Base-by-base conservation (phyloP, 2,329 filamentous ascomycete species). In the Amesomyces nigricolor region DNA sequence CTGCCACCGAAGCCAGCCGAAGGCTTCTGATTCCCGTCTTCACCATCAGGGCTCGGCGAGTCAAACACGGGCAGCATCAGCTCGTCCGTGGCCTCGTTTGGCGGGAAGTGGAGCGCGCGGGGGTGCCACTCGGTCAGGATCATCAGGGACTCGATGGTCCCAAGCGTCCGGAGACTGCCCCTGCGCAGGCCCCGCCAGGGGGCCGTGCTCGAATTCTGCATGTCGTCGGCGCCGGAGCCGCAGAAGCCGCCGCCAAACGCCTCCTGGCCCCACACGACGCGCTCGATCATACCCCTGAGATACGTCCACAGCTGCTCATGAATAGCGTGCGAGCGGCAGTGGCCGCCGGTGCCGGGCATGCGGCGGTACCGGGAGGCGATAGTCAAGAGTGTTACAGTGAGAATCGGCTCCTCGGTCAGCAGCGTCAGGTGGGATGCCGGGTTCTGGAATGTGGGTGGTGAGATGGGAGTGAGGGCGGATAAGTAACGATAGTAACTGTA, bases 51-150 rank as follows among this genome's bases (percentile, higher is more conserved):
- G 47, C 68, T 64, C 22, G 75, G 5, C 62, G 75, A 5, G 75
- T 83, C 78, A 49, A 81, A 81, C 39, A 77, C 76, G 4, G 86
- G 81, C 16, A 86, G 75, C 68, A 87, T 80, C 5, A 87, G 73
- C 68, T 89, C 87, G 47, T 87, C 83, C 2, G 83, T 85, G 1
- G 83, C 80, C 61, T 94, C 88, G 16, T 89, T 86, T 0, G 89
- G 87, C 3, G 94, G 94, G 66, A 97, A 99, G 69, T 97, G 92
- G 58, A 99, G 78, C 14, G 91, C 91, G 5, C 92, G 84, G 4
- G 94, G 94, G 69, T 97, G 92, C 92, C 94, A 99, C 67, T 99
- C 94, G 1, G 92, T 97, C 44, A 99, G 76, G 26, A 99, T 86
- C 77, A 99, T 85, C 32, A 99, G 74, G 35, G 91, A 95, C 72